Percentiles rank a stretch among this genome's conserved stretches.
phyloP scores from a whole-genome alignment of 83 land plant genomes.

The Diphasiastrum complanatum region DNA sequence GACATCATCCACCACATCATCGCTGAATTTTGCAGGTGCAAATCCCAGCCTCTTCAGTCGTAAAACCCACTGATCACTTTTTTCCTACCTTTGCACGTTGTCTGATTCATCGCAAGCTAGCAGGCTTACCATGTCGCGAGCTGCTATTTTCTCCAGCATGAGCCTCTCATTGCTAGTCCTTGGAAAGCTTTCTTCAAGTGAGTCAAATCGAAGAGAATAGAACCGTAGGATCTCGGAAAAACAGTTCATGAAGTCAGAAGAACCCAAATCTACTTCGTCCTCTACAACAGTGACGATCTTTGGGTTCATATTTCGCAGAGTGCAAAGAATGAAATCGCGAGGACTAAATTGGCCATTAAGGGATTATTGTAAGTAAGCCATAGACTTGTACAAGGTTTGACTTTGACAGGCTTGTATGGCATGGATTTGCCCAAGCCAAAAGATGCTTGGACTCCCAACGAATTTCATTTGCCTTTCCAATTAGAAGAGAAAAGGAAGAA shows the following conservation, averaged over 20 bases:
- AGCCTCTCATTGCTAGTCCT: constrained; percentile 19
- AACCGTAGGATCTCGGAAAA: background rate
- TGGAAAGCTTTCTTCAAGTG: constrained; percentile 15
- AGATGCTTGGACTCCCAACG: no score
- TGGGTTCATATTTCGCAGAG: background rate
- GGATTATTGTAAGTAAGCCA: no score
- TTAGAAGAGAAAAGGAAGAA: no score
- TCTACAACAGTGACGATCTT: constrained; percentile 5
- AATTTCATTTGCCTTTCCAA: no score
- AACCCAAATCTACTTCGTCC: constrained; percentile 1
- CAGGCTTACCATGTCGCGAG: constrained; percentile 2
- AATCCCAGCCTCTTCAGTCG: constrained; percentile 3
- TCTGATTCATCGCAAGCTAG: constrained; percentile 9
- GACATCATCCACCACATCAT: constrained; percentile 8
- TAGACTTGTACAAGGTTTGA: no score
- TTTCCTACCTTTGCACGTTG: constrained; percentile 2
- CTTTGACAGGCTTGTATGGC: no score
- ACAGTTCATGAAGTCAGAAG: constrained; percentile 2
- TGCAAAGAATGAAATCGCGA: background rate
- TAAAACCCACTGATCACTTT: constrained; percentile 1
- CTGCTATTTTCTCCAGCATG: constrained; percentile 14
- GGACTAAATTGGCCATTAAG: background rate
- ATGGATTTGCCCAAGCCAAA: no score
- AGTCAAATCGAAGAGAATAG: background rate
- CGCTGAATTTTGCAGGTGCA: constrained; percentile 4